These are phyloP conservation scores for Fusarium sp. DNA, from an alignment of 2,329 filamentous ascomycete genomes.

Conservation along the genomic window DNA sequence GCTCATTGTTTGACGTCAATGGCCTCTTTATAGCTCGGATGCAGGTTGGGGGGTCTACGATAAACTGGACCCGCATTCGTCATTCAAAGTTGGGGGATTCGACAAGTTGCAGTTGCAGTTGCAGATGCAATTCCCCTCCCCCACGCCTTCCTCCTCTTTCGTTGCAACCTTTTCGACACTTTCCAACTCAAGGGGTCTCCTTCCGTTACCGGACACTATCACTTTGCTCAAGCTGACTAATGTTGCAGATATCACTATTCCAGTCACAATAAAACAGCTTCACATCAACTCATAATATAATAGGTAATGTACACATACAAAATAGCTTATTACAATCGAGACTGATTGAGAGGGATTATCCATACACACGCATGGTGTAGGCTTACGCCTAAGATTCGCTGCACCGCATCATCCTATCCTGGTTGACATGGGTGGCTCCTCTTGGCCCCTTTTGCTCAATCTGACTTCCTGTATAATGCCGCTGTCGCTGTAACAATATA, in stretches of 20 bases:
- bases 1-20: conserved; percentile 15
- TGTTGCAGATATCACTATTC: not conserved
- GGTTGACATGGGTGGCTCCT: conserved; percentile 7
- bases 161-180: not conserved
- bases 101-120: conserved; percentile 1
- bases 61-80: conserved; percentile 42
- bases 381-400: conserved; percentile 29
- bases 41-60: conserved; percentile 18
- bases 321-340: conserved; percentile 47
- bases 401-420: conserved; percentile 16
- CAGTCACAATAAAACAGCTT: not conserved
- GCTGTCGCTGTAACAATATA: conserved; percentile 25
- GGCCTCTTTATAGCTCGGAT: conserved; percentile 14
- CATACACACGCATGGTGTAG: conserved; percentile 36
- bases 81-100: conserved; percentile 38
- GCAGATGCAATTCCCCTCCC: conserved; percentile 13
- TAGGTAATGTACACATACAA: conserved; percentile 30
- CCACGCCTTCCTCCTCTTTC: conserved; percentile 27
- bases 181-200: not conserved
- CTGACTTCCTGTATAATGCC: conserved; percentile 12
- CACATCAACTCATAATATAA: not conserved
- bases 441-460: conserved; percentile 8
- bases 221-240: not conserved
- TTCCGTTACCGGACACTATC: conserved; percentile 22
- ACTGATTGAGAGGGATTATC: conserved; percentile 41